phyloP scores from a whole-genome alignment of 148 eudicot genomes.

The Amaranthus palmeri region DNA sequence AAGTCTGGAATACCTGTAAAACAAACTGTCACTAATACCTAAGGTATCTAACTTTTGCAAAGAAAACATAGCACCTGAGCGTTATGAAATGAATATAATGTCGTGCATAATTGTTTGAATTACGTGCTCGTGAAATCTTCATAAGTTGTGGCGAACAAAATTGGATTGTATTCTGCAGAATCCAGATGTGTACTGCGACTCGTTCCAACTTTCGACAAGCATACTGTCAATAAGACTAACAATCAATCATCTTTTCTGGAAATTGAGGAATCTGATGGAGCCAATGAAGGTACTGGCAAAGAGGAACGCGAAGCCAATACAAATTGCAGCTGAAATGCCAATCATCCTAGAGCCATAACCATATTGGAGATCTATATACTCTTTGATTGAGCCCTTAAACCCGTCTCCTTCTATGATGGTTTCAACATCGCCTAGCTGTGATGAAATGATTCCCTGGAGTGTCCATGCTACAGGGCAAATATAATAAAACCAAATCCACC shows the following conservation, averaged over 20 bases:
- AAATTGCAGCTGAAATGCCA: conserved; percentile 44
- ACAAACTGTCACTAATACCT: background rate
- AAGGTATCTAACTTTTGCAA: conserved; percentile 4
- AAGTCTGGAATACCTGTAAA: background rate
- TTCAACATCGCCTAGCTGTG: conserved; percentile 84
- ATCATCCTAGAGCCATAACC: conserved; percentile 54
- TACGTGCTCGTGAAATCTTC: background rate
- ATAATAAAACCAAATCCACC: conserved; percentile 97
- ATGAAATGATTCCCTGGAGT: conserved; percentile 55
- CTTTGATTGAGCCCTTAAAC: conserved; percentile 58
- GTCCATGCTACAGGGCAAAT: conserved; percentile 81
- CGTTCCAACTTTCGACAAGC: background rate
- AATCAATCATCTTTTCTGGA: conserved; percentile 56
- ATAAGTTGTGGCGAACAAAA: background rate
- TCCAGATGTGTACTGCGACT: background rate
- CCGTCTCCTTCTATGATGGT: conserved; percentile 41
- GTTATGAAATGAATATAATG: background rate
- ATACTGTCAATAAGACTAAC: background rate
- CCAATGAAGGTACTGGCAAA: conserved; percentile 53
- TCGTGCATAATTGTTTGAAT: background rate
- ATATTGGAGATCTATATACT: conserved; percentile 41
- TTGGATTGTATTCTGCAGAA: background rate
- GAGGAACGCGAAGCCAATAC: conserved; percentile 45
- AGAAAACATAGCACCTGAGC: background rate
- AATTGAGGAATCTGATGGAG: conserved; percentile 67